Conservation (phyloP, 169 alveolate genomes). For the Perkinsus marinus region DNA sequence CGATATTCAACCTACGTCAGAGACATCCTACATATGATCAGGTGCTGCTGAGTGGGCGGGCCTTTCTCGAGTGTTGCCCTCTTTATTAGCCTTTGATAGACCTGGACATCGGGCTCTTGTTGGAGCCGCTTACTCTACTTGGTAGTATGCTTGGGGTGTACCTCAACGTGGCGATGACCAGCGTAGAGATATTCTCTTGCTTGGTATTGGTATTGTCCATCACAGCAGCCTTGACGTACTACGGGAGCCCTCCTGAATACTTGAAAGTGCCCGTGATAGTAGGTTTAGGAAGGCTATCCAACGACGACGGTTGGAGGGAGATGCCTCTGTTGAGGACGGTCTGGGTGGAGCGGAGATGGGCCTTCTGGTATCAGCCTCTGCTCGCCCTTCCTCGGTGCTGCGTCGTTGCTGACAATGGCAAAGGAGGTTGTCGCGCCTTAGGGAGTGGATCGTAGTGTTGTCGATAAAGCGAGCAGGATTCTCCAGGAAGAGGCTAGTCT, state of each 20-base stretch:
- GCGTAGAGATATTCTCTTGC: not conserved
- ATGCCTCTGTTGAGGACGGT: no score
- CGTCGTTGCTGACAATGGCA: no score
- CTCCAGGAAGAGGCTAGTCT: not conserved
- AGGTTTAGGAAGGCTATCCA: no score
- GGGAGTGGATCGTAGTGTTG: not conserved
- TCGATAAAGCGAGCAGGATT: not conserved
- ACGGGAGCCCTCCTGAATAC: not conserved
- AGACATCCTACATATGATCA: not conserved
- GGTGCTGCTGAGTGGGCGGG: not conserved
- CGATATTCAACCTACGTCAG: not conserved
- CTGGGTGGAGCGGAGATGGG: no score
- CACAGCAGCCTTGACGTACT: not conserved
- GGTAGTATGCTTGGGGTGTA: not conserved
- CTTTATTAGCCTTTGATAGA: not conserved
- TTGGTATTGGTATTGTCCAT: not conserved
- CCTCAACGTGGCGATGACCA: not conserved
- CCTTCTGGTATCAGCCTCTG: no score
- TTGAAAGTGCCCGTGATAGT: not conserved
- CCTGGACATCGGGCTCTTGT: not conserved
- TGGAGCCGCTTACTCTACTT: not conserved
- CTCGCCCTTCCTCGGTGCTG: no score
- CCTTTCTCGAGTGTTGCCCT: no score
- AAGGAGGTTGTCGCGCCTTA: no score
- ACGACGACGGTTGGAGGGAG: no score